Evolutionary conservation across 2,329 filamentous ascomycete genomes (phyloP).

Genomic region (Monilinia polystroma): DNA sequence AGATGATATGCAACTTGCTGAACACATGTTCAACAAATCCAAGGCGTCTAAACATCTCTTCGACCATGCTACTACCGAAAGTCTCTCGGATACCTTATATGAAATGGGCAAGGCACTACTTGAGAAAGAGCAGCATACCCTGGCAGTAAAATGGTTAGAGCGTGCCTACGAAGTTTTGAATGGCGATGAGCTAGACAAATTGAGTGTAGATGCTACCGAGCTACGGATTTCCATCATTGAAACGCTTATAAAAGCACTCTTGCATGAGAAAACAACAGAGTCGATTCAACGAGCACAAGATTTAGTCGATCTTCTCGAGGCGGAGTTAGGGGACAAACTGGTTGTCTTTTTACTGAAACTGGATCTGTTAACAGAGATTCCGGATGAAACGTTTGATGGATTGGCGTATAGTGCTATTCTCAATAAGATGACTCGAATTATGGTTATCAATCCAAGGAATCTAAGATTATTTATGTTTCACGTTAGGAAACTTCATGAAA

Average conservation of each 20-base stretch:
- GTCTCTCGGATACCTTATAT: slow-evolving; percentile 65
- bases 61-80: slow-evolving; percentile 55
- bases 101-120: slow-evolving; percentile 67
- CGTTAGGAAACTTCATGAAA: slow-evolving; percentile 62
- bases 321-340: slow-evolving; percentile 62
- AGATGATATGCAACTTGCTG: slow-evolving; percentile 69
- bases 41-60: slow-evolving; percentile 44
- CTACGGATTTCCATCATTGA: slow-evolving; percentile 67
- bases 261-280: slow-evolving; percentile 49
- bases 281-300: slow-evolving; percentile 53
- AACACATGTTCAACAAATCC: slow-evolving; percentile 70
- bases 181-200: slow-evolving; percentile 51
- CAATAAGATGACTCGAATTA: slow-evolving; percentile 57
- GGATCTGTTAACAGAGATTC: slow-evolving; percentile 57
- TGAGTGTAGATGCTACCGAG: slow-evolving; percentile 61
- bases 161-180: slow-evolving; percentile 62
- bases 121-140: slow-evolving; percentile 50
- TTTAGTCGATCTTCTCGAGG: slow-evolving; percentile 60
- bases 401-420: slow-evolving; percentile 55
- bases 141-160: slow-evolving; percentile 71
- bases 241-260: slow-evolving; percentile 54
- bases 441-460: slow-evolving; percentile 60
- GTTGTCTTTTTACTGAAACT: slow-evolving; percentile 67
- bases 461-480: slow-evolving; percentile 68
- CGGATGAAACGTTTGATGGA: slow-evolving; percentile 50